These are phyloP conservation scores for Saccharomycopsis sp. DNA, from an alignment of 805 yeast genomes.

Conservation along the genomic window DNA sequence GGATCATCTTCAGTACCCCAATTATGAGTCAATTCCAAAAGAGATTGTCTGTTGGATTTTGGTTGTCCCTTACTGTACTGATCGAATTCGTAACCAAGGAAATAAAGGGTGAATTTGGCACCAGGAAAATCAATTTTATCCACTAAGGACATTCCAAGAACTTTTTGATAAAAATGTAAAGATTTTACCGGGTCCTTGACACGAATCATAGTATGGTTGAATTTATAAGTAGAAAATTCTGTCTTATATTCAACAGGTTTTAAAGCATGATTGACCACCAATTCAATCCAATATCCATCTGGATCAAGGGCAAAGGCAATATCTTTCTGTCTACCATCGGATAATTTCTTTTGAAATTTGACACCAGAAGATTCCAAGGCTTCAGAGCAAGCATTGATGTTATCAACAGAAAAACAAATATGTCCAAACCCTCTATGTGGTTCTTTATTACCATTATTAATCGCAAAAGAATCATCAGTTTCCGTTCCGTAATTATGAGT, in stretches of 20 bases:
- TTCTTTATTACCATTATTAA: constrained; percentile 76
- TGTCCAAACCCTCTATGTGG: constrained; percentile 93
- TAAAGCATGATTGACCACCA: constrained; percentile 48
- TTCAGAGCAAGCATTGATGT: constrained; percentile 53
- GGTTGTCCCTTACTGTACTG: constrained; percentile 22
- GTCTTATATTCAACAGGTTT: constrained; percentile 32
- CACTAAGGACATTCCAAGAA: constrained; percentile 71
- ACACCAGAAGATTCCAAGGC: constrained; percentile 51
- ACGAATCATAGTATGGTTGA: constrained; percentile 91
- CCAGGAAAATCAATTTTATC: constrained; percentile 43
- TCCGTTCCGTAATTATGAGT: constrained; percentile 74
- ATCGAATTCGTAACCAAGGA: constrained; percentile 54
- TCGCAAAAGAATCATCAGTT: constrained; percentile 39
- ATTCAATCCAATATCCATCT: constrained; percentile 94
- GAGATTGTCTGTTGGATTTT: constrained; percentile 45
- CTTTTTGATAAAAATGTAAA: constrained; percentile 65
- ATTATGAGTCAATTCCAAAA: constrained; percentile 87
- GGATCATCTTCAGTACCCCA: constrained; percentile 88
- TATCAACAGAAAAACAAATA: constrained; percentile 78
- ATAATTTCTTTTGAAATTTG: constrained; percentile 66
- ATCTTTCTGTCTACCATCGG: constrained; percentile 86
- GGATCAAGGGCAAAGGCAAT: constrained; percentile 96
- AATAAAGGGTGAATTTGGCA: constrained; percentile 80
- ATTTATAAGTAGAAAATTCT: constrained; percentile 32
- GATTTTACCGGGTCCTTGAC: constrained; percentile 76